phyloP scores from a whole-genome alignment of 768 basidiomycete species.

The Amanita inopinata region DNA sequence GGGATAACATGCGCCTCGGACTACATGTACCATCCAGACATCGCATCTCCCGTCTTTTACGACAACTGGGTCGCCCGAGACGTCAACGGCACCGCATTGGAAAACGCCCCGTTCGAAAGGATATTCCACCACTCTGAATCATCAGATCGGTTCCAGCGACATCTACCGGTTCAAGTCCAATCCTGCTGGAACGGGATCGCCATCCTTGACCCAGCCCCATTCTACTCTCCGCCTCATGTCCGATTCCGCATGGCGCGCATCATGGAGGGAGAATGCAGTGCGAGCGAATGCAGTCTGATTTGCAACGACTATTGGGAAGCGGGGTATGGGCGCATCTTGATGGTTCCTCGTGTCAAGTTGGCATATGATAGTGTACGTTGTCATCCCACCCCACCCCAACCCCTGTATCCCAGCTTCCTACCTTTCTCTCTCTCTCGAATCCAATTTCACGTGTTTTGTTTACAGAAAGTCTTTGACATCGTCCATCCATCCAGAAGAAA shows the following conservation, averaged over 20 bases:
- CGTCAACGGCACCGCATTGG: constrained; percentile 96
- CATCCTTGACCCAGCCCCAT: constrained; percentile 88
- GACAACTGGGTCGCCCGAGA: constrained; percentile 98
- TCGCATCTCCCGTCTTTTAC: constrained; percentile 92
- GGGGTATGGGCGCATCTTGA: constrained; percentile 93
- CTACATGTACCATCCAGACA: constrained; percentile 98
- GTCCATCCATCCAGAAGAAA: constrained; percentile 88
- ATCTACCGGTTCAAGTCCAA: constrained; percentile 94
- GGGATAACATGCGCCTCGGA: constrained; percentile 98
- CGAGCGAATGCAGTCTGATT: constrained; percentile 91
- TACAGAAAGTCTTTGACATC: constrained; percentile 86
- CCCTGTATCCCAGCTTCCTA: background rate
- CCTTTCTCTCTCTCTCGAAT: constrained; percentile 8
- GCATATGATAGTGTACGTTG: constrained; percentile 76
- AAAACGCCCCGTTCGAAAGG: constrained; percentile 93
- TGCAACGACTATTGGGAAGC: constrained; percentile 98
- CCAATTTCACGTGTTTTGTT: background rate
- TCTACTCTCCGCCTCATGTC: constrained; percentile 86
- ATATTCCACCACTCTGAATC: constrained; percentile 84
- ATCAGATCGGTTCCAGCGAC: constrained; percentile 75
- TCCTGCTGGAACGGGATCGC: constrained; percentile 99
- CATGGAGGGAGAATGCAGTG: constrained; percentile 84
- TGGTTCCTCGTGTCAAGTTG: constrained; percentile 94
- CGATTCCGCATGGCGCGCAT: constrained; percentile 93
- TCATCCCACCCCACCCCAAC: background rate